Conservation (phyloP, 306 rosid species). For the Medicago ruthenica region DNA sequence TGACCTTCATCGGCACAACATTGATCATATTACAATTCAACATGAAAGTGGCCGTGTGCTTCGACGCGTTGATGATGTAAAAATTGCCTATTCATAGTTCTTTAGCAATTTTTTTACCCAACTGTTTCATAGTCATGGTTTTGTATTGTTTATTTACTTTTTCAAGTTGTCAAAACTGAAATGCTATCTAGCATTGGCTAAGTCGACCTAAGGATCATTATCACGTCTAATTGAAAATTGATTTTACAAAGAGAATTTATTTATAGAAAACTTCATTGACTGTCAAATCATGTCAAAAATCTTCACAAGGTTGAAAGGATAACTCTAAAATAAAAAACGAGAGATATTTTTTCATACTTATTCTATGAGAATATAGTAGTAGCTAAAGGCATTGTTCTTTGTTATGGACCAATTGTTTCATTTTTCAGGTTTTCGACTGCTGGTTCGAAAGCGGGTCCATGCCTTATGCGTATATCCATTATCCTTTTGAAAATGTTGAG, state of each 20-base stretch:
- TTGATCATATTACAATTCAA: slow-evolving; percentile 90
- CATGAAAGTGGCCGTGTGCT: slow-evolving; percentile 81
- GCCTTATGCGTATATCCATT: slow-evolving; percentile 97
- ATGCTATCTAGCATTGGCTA: slow-evolving; percentile 26
- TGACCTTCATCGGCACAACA: slow-evolving; percentile 96
- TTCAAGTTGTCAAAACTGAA: slow-evolving; percentile 24
- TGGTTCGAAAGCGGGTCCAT: slow-evolving; percentile 99
- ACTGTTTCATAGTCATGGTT: slow-evolving; percentile 3
- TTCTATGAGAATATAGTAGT: neutral
- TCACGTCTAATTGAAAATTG: neutral
- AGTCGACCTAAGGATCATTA: slow-evolving; percentile 14
- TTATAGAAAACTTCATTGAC: slow-evolving; percentile 6
- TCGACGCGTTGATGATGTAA: slow-evolving; percentile 91
- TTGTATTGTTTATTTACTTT: slow-evolving; percentile 19
- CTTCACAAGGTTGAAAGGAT: neutral
- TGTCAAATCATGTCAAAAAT: slow-evolving; percentile 13
- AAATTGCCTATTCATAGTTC: slow-evolving; percentile 37
- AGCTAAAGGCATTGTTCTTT: slow-evolving; percentile 28
- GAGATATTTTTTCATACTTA: neutral
- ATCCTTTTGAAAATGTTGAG: slow-evolving; percentile 89
- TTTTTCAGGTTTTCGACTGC: slow-evolving; percentile 93
- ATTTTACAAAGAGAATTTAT: neutral
- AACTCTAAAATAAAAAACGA: neutral
- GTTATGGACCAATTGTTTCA: slow-evolving; percentile 27
- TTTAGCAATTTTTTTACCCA: slow-evolving; percentile 11